Evolutionary conservation across 164 flowering plant genomes (phyloP).

Genomic region (Litsea cubeba): DNA sequence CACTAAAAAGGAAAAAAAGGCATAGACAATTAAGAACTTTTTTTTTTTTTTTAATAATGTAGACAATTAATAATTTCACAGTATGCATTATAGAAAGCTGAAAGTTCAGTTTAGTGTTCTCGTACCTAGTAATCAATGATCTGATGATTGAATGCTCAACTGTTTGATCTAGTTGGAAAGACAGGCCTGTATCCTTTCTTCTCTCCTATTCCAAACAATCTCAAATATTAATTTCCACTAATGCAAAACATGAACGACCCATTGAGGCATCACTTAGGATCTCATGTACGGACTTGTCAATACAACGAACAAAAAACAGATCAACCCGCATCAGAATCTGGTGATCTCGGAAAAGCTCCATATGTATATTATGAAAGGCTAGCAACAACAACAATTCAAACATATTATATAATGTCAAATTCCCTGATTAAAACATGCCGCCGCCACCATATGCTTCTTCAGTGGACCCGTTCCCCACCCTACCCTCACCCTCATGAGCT

Average conservation of each 20-base stretch:
- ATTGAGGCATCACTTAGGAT: neutral
- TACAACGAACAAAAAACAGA: neutral
- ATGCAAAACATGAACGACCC: neutral
- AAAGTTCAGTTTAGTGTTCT: neutral
- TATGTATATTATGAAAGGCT: neutral
- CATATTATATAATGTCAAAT: neutral
- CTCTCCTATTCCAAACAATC: neutral
- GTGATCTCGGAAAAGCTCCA: neutral
- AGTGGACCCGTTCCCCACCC: constrained; percentile 7
- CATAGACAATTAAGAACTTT: neutral
- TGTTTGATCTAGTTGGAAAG: neutral
- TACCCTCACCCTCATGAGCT: constrained; percentile 9
- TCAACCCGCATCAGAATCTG: neutral
- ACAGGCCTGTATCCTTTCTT: neutral
- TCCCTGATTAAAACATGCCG: constrained; percentile 5
- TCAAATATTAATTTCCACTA: neutral
- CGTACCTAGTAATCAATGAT: neutral
- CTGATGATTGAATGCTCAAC: neutral
- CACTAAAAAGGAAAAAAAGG: neutral
- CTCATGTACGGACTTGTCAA: neutral
- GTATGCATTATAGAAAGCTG: neutral
- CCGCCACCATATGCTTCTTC: constrained; percentile 8
- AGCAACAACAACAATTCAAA: neutral
- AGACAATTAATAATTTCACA: no score
- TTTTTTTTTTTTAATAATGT: no score